Conservation (phyloP, 2,329 filamentous ascomycete species). For the Aureobasidium melanogenum region DNA sequence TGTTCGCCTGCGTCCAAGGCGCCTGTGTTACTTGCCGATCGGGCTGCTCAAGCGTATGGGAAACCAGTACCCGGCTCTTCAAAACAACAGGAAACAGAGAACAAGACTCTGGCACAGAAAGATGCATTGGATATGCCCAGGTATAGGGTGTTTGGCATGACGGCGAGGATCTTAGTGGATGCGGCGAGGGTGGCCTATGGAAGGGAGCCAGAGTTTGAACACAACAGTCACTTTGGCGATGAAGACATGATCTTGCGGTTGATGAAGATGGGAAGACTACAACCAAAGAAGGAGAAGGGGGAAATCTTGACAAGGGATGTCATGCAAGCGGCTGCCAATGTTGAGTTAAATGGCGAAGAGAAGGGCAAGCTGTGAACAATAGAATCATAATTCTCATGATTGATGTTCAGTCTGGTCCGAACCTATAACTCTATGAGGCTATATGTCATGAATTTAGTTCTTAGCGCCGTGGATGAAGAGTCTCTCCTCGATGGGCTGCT, state of each 20-base stretch:
- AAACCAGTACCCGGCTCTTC: background rate
- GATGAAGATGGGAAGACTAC: constrained; percentile 47
- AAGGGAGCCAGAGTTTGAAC: constrained; percentile 76
- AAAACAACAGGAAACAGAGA: constrained; percentile 35
- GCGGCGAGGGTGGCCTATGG: constrained; percentile 76
- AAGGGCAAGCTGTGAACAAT: background rate
- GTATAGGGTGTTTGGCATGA: constrained; percentile 93
- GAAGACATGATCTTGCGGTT: constrained; percentile 55
- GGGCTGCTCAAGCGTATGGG: background rate
- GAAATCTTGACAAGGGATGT: constrained; percentile 34
- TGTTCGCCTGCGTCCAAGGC: background rate
- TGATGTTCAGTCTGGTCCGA: too few species aligned
- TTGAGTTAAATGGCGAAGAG: background rate
- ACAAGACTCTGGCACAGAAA: background rate
- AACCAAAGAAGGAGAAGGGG: constrained; percentile 40
- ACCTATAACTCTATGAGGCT: background rate
- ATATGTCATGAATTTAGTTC: background rate
- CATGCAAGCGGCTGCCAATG: constrained; percentile 19
- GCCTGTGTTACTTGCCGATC: constrained; percentile 1
- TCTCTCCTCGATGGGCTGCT: constrained; percentile 12
- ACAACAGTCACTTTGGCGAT: constrained; percentile 55
- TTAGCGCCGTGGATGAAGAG: constrained; percentile 10
- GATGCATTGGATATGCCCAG: constrained; percentile 24
- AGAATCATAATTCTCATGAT: too few species aligned
- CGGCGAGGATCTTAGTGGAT: constrained; percentile 81